Evolutionary conservation across 2,329 filamentous ascomycete species (phyloP).

Genomic region (Fusarium nygamai): DNA sequence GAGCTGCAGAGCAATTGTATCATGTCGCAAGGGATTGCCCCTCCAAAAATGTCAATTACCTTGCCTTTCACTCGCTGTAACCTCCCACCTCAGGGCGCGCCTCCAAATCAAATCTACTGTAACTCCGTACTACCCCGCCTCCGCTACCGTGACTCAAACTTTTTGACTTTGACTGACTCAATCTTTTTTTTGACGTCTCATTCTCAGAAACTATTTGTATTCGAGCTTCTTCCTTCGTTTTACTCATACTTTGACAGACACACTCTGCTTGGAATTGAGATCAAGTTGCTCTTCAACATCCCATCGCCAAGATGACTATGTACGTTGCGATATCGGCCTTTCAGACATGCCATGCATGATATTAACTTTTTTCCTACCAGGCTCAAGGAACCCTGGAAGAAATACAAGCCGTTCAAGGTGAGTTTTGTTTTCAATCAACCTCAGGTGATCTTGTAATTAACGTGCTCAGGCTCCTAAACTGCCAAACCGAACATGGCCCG

Average conservation of each 20-base stretch:
- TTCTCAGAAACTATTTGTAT: slow-evolving; percentile 23
- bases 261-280: slow-evolving; percentile 5
- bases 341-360: background rate
- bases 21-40: slow-evolving; percentile 8
- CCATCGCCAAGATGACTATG: slow-evolving; percentile 21
- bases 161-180: slow-evolving; percentile 24
- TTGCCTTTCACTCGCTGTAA: background rate
- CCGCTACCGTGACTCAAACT: slow-evolving; percentile 22
- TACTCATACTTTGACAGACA: background rate
- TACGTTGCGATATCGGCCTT: slow-evolving; percentile 17
- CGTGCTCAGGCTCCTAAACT: slow-evolving; percentile 56
- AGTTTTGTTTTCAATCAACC: slow-evolving; percentile 43
- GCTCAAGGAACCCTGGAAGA: slow-evolving; percentile 80
- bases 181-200: slow-evolving; percentile 6
- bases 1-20: background rate
- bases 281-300: background rate
- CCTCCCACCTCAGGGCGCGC: background rate
- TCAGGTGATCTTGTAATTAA: background rate
- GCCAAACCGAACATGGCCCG: slow-evolving; percentile 83
- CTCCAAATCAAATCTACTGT: slow-evolving; percentile 3
- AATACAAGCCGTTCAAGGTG: slow-evolving; percentile 73
- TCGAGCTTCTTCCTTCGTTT: background rate
- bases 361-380: slow-evolving; percentile 47
- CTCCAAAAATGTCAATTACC: slow-evolving; percentile 7
- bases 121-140: slow-evolving; percentile 18